These are phyloP conservation scores for Fusarium subglutinans DNA, from an alignment of 2,329 filamentous ascomycete genomes.

Conservation along the genomic window DNA sequence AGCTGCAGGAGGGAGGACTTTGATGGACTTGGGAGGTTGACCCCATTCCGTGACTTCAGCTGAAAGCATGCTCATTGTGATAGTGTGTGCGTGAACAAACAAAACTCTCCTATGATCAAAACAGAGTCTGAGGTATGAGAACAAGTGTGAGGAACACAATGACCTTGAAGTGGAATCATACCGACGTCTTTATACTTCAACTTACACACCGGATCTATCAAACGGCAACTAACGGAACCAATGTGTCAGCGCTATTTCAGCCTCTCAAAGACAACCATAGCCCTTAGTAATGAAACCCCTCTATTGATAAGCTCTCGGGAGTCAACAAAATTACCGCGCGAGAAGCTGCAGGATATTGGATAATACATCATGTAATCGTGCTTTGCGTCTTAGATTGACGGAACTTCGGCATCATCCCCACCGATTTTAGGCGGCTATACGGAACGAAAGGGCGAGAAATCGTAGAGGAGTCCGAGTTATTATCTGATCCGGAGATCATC, in stretches of 20 bases:
- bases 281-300: conserved; percentile 22
- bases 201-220: not conserved
- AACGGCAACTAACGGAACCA: not conserved
- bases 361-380: conserved; percentile 25
- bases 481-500: not conserved
- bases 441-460: not conserved
- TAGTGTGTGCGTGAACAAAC: not conserved
- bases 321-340: not conserved
- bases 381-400: conserved; percentile 23
- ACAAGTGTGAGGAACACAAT: not conserved
- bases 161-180: not conserved
- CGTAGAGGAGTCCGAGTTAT: not conserved
- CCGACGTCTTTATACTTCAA: conserved; percentile 20
- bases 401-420: conserved; percentile 26
- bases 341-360: not conserved
- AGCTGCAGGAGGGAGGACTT: conserved; percentile 48
- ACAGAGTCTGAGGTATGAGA: not conserved
- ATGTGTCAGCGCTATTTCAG: conserved; percentile 6
- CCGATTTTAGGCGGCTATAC: not conserved
- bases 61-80: conserved; percentile 46
- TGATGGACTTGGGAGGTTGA: conserved; percentile 36
- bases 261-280: not conserved
- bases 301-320: conserved; percentile 20
- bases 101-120: too few species aligned
- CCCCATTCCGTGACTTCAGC: conserved; percentile 54